Evolutionary conservation across 1,284 basidiomycete species (phyloP).

Genomic region (Meira nashicola): DNA sequence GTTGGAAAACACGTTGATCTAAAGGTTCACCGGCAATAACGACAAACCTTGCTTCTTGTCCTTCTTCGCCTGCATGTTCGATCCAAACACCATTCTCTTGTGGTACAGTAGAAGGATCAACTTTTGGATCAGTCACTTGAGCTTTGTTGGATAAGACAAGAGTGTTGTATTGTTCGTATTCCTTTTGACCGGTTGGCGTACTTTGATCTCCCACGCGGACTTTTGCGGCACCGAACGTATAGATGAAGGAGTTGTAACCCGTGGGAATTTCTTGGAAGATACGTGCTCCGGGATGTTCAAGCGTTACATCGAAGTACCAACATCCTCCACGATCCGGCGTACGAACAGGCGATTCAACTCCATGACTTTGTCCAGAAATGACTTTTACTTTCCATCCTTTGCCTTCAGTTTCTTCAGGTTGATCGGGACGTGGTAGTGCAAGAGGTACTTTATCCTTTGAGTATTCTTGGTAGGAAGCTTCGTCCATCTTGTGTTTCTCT

Average conservation of each 20-base stretch:
- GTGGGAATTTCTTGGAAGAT: slow-evolving; percentile 79
- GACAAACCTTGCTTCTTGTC: slow-evolving; percentile 29
- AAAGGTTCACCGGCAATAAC: slow-evolving; percentile 78
- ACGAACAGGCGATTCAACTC: slow-evolving; percentile 77
- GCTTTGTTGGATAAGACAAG: slow-evolving; percentile 58
- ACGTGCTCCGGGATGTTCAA: slow-evolving; percentile 61
- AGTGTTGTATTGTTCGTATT: slow-evolving; percentile 66
- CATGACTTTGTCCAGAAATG: slow-evolving; percentile 75
- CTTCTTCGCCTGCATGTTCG: slow-evolving; percentile 50
- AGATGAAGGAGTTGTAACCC: slow-evolving; percentile 53
- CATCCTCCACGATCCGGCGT: slow-evolving; percentile 73
- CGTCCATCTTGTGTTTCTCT: slow-evolving; percentile 74
- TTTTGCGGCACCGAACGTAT: slow-evolving; percentile 58
- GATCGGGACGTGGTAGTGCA: slow-evolving; percentile 63
- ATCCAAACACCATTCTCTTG: slow-evolving; percentile 64
- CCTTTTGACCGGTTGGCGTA: neutral
- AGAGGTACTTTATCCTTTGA: slow-evolving; percentile 53
- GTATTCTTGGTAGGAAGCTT: slow-evolving; percentile 59
- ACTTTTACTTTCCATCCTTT: slow-evolving; percentile 68
- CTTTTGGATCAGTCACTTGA: slow-evolving; percentile 47
- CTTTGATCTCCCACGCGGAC: slow-evolving; percentile 60
- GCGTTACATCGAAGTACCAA: slow-evolving; percentile 81
- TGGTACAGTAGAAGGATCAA: slow-evolving; percentile 59
- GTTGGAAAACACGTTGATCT: slow-evolving; percentile 78
- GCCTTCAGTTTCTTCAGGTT: slow-evolving; percentile 68